Percentiles rank a stretch among this genome's conserved stretches.
phyloP scores from a whole-genome alignment of 805 yeast species.

The Ogataea pignaliae region DNA sequence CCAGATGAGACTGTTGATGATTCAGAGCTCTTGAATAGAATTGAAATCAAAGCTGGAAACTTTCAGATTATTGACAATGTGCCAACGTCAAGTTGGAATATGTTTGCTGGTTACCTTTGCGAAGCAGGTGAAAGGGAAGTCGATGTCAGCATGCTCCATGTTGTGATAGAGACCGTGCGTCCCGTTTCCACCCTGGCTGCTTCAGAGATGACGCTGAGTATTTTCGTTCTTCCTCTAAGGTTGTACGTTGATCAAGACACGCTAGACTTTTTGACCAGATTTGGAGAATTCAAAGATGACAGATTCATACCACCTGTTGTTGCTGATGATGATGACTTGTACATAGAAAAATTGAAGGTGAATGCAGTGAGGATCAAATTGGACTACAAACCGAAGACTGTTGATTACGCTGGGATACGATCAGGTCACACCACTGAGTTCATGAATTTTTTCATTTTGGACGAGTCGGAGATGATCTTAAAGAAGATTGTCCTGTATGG shows the following conservation, averaged over 20 bases:
- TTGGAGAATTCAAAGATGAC: conserved; percentile 72
- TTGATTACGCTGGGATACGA: conserved; percentile 78
- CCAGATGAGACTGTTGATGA: conserved; percentile 27
- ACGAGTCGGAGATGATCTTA: conserved; percentile 73
- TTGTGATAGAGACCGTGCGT: conserved; percentile 53
- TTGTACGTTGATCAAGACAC: conserved; percentile 93
- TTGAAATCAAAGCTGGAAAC: conserved; percentile 47
- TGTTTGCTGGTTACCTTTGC: conserved; percentile 65
- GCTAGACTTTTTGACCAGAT: conserved; percentile 73
- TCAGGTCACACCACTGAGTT: conserved; percentile 86
- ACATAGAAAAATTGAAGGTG: conserved; percentile 64
- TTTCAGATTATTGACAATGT: conserved; percentile 71
- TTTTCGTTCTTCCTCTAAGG: conserved; percentile 66
- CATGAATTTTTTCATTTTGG: conserved; percentile 82
- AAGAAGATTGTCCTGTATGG: conserved; percentile 67
- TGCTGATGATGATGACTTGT: conserved; percentile 57
- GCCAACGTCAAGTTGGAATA: conserved; percentile 88
- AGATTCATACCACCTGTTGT: conserved; percentile 50
- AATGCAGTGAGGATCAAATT: conserved; percentile 57
- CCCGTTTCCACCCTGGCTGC: conserved; percentile 65
- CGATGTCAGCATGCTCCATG: conserved; percentile 57
- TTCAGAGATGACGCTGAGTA: conserved; percentile 55
- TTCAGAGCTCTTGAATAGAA: conserved; percentile 44
- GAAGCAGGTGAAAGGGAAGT: conserved; percentile 67
- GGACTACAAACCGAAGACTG: conserved; percentile 88